Conservation (phyloP, 257 asterid species). For the Vinca minor region DNA sequence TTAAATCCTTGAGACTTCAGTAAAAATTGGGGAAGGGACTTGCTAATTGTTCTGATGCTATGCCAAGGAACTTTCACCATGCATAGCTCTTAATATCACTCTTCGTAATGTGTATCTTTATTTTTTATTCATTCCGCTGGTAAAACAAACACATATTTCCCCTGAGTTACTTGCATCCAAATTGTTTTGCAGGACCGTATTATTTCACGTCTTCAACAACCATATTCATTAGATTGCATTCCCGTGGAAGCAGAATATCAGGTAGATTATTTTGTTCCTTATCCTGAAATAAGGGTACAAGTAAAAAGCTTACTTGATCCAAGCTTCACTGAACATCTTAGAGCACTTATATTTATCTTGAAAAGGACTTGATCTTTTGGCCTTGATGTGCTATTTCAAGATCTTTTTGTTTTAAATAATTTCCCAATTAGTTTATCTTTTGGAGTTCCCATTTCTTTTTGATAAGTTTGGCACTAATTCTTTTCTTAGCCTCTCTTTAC, state of each 20-base stretch:
- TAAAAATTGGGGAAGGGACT: not conserved
- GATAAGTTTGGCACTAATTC: not conserved
- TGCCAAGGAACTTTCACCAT: not conserved
- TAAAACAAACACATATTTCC: not conserved
- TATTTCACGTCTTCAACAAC: slow-evolving; percentile 98
- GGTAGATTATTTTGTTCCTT: slow-evolving; percentile 29
- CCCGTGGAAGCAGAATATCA: slow-evolving; percentile 98
- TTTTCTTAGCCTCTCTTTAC: not conserved
- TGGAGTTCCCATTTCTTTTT: not conserved
- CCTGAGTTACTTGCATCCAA: slow-evolving; percentile 2
- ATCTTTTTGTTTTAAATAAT: not conserved
- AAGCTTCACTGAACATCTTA: not conserved
- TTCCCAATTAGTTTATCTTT: not conserved
- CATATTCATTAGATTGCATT: slow-evolving; percentile 95
- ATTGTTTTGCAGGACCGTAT: slow-evolving; percentile 66
- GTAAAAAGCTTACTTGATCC: not conserved
- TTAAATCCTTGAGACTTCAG: not conserved
- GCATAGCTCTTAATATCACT: not conserved
- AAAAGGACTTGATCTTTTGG: not conserved
- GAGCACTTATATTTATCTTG: not conserved
- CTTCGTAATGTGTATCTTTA: too few relatives aligned
- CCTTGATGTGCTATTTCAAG: not conserved
- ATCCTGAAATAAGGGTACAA: not conserved
- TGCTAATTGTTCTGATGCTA: not conserved
- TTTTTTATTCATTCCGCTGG: not conserved